phyloP scores from a whole-genome alignment of 1,284 basidiomycete genomes.

The Fomitopsis schrenkii region DNA sequence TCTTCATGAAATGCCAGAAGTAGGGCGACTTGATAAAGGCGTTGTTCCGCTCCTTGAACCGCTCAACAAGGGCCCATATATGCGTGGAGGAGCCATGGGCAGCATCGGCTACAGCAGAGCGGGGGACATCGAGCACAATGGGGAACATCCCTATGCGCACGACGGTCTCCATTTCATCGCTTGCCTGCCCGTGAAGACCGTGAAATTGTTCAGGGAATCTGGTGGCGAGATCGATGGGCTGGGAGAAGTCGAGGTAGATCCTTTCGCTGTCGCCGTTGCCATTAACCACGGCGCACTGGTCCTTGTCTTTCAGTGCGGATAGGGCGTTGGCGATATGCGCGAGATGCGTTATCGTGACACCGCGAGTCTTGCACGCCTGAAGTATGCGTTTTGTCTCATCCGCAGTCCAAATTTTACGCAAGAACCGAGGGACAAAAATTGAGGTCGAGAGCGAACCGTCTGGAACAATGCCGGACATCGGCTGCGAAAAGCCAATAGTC shows the following conservation, averaged over 20 bases:
- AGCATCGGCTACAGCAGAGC: background rate
- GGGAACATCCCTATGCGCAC: background rate
- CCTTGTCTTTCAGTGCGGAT: background rate
- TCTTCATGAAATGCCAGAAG: background rate
- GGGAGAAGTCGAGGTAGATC: background rate
- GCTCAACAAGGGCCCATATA: background rate
- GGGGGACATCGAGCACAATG: background rate
- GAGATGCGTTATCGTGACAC: slow-evolving; percentile 3
- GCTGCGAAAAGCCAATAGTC: background rate
- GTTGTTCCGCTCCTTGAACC: background rate
- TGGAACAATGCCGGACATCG: background rate
- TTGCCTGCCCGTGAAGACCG: background rate
- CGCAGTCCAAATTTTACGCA: background rate
- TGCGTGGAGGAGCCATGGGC: background rate
- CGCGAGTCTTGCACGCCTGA: background rate
- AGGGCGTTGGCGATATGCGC: background rate
- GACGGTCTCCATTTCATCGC: background rate
- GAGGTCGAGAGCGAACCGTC: background rate
- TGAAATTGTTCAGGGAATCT: background rate
- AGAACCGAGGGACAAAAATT: background rate
- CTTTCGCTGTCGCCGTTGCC: background rate
- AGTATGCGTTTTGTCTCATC: background rate
- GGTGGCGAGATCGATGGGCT: background rate
- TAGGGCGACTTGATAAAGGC: background rate
- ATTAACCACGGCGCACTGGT: background rate